These are phyloP conservation scores for Tulasnella sp. DNA, from an alignment of 768 basidiomycete species.

Conservation along the genomic window DNA sequence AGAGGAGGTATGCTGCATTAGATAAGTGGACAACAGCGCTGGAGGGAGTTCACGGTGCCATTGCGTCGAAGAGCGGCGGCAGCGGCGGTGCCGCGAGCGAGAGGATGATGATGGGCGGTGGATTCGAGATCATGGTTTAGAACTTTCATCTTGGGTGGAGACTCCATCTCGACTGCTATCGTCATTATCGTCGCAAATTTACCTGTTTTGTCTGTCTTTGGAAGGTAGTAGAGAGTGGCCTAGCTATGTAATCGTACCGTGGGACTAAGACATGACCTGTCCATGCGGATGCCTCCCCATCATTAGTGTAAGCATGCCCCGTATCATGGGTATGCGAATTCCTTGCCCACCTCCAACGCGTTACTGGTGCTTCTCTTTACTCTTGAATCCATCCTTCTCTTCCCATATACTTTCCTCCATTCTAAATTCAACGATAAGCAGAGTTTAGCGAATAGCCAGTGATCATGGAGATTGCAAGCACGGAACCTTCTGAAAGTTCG, in stretches of 20 bases:
- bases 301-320: too few relatives aligned
- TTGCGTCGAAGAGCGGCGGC: constrained; percentile 60
- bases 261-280: too few relatives aligned
- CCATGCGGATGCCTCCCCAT: too few relatives aligned
- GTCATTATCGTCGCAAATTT: background rate
- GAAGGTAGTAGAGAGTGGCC: background rate
- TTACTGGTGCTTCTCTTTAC: background rate
- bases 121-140: constrained; percentile 24
- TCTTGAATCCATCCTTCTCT: background rate
- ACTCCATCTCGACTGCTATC: constrained; percentile 3
- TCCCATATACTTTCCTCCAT: background rate
- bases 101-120: constrained; percentile 33
- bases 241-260: background rate
- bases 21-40: constrained; percentile 83
- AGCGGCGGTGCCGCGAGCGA: constrained; percentile 23
- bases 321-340: too few relatives aligned
- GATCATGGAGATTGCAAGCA: constrained; percentile 22
- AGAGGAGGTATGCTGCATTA: constrained; percentile 79
- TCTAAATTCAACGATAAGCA: background rate
- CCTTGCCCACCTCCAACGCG: constrained; percentile 7
- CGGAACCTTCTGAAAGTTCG: constrained; percentile 21
- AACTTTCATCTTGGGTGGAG: background rate
- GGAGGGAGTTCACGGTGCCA: constrained; percentile 72
- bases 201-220: background rate
- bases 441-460: background rate